Evolutionary conservation across 2,329 filamentous ascomycete species (phyloP).

Genomic region (Alternaria sp.): DNA sequence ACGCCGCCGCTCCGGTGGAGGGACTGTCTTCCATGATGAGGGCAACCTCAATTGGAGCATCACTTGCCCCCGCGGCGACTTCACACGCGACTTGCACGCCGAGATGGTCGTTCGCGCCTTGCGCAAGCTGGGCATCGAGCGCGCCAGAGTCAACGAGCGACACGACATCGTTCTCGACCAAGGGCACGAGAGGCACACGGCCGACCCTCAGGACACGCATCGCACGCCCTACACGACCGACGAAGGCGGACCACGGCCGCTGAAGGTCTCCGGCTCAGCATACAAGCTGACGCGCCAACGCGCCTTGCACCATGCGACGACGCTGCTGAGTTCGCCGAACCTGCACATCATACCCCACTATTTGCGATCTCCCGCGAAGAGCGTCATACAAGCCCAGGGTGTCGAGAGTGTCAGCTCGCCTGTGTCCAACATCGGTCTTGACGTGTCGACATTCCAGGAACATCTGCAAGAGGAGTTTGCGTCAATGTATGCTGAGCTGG

Average conservation of each 20-base stretch:
- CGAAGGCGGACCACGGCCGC: constrained; percentile 40
- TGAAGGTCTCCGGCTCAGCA: constrained; percentile 91
- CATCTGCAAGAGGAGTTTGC: constrained; percentile 65
- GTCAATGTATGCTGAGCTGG: constrained; percentile 64
- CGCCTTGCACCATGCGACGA: constrained; percentile 92
- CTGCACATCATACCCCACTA: constrained; percentile 71
- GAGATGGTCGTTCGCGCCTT: constrained; percentile 92
- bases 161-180: constrained; percentile 88
- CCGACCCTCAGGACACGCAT: constrained; percentile 51
- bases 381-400: constrained; percentile 79
- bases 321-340: constrained; percentile 79
- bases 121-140: constrained; percentile 61
- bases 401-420: constrained; percentile 90
- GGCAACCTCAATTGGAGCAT: constrained; percentile 97
- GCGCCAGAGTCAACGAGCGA: constrained; percentile 79
- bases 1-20: constrained; percentile 84
- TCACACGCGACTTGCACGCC: constrained; percentile 86
- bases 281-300: constrained; percentile 87
- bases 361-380: constrained; percentile 77
- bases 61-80: constrained; percentile 76
- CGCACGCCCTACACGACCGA: constrained; percentile 51
- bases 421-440: constrained; percentile 76
- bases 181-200: constrained; percentile 32
- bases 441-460: constrained; percentile 52
- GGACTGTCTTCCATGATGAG: constrained; percentile 89